Conservation (phyloP, 805 yeast genomes). For the Zygosaccharomyces bisporus region DNA sequence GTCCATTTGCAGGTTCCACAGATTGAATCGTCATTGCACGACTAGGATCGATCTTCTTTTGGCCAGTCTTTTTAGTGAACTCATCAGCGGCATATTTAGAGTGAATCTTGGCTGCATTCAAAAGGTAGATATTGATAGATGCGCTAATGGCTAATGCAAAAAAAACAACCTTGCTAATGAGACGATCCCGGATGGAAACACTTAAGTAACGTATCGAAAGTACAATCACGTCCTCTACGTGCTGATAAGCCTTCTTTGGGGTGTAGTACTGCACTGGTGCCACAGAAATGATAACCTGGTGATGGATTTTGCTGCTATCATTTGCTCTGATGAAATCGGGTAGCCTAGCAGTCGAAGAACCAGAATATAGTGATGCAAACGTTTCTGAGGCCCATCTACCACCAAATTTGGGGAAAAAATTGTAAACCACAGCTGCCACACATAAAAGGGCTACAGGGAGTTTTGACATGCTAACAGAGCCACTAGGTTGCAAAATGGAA, state of each 20-base stretch:
- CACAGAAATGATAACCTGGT: conserved; percentile 54
- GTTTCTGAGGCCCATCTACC: conserved; percentile 65
- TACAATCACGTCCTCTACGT: conserved; percentile 55
- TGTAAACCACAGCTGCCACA: conserved; percentile 60
- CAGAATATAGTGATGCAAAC: conserved; percentile 28
- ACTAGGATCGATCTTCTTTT: conserved; percentile 8
- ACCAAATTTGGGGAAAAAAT: conserved; percentile 64
- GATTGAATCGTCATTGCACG: neutral
- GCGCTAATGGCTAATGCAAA: conserved; percentile 70
- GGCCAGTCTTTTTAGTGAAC: conserved; percentile 22
- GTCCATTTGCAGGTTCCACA: neutral
- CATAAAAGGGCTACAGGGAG: conserved; percentile 57
- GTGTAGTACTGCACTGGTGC: conserved; percentile 54
- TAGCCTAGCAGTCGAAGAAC: conserved; percentile 40
- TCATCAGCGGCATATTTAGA: conserved; percentile 40
- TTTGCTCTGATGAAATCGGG: conserved; percentile 38
- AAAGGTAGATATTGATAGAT: conserved; percentile 75
- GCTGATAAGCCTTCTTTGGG: conserved; percentile 52
- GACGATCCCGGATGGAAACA: conserved; percentile 69
- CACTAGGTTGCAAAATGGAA: conserved; percentile 35
- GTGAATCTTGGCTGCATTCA: conserved; percentile 78
- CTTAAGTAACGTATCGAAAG: conserved; percentile 54
- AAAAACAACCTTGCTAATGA: conserved; percentile 73
- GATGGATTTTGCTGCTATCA: conserved; percentile 32
- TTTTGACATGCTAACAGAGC: conserved; percentile 52